Base-by-base conservation (phyloP, 73 alveolate species). In the Paramecium pentaurelia region DNA sequence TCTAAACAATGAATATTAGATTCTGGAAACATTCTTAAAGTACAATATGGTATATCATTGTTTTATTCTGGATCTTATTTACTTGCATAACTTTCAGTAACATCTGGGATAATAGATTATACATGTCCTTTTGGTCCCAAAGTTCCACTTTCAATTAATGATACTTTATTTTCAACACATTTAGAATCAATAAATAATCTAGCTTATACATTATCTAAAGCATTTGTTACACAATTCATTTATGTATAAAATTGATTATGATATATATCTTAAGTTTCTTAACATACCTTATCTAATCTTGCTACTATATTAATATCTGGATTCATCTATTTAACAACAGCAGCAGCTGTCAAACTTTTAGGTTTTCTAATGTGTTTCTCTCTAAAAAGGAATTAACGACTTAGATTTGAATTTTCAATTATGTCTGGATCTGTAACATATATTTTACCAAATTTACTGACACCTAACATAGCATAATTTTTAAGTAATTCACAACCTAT, bases 401-500 rank as follows among this genome's bases (percentile, higher is more conserved):
- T 98, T 70, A 99, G 92, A 95, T 99, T 99, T 92, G 99, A 97
- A 70, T 96, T 95, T 93, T 98, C 99, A 86, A 99, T 98, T 20
- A 99, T 97, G 93, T 99, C 99, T 92, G 98, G 94, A 93, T 99
- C 99, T 34, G 97, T 93, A 30, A 88, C 92, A 68, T 71, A 49
- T 9, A 45, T 36, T 4, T 34, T 93, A 95, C 86, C 99, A 89
- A 9, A 95, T 96, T 64, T 98, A 93, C 77, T 94, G 49, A 97
- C 94, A 45, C 99, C 99, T 27, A 97, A 92, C 84, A 99, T 73
- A 34, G 99, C 99, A 86, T 97, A 96, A 64, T 95, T 95, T 86
- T 99, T 99, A 71, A 99, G 91, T 12, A 98, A 94, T 88, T 99
- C 99, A 95, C 99, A 99, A 25, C 99, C 99, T 28, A 98, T 96